Conservation (phyloP, 2,329 filamentous ascomycete species). For the Talaromyces amestolkiae region DNA sequence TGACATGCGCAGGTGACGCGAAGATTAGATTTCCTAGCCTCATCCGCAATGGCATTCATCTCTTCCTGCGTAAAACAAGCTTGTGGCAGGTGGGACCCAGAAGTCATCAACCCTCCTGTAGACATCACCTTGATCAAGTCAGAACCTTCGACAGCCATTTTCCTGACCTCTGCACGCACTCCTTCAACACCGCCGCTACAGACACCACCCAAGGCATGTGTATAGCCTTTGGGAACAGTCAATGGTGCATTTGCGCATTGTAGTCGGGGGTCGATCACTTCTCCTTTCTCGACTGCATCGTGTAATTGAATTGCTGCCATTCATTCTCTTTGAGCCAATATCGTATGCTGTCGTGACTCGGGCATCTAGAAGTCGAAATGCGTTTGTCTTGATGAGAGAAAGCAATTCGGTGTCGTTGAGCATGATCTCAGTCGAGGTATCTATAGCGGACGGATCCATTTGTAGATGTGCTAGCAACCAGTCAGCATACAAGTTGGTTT, state of each 20-base stretch:
- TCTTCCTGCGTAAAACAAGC: no score
- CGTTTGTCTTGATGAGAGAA: neutral
- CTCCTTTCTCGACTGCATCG: neutral
- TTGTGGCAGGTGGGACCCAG: no score
- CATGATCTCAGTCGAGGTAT: neutral
- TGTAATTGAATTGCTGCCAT: neutral
- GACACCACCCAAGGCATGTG: no score
- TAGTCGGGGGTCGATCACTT: neutral
- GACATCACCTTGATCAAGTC: neutral
- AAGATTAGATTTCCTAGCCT: no score
- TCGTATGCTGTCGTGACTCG: neutral
- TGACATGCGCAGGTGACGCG: no score
- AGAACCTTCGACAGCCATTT: neutral
- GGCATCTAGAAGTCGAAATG: neutral
- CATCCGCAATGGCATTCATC: no score
- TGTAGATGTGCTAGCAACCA: neutral
- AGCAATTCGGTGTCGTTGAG: neutral
- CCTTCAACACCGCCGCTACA: no score
- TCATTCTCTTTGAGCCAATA: neutral
- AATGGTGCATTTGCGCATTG: neutral
- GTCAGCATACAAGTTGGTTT: neutral
- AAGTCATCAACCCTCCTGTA: neutral
- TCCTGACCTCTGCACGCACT: neutral
- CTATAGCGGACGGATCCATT: neutral
- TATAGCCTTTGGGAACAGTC: neutral